Evolutionary conservation across 2,329 filamentous ascomycete species (phyloP).

Genomic region (Alternaria ethzedia): DNA sequence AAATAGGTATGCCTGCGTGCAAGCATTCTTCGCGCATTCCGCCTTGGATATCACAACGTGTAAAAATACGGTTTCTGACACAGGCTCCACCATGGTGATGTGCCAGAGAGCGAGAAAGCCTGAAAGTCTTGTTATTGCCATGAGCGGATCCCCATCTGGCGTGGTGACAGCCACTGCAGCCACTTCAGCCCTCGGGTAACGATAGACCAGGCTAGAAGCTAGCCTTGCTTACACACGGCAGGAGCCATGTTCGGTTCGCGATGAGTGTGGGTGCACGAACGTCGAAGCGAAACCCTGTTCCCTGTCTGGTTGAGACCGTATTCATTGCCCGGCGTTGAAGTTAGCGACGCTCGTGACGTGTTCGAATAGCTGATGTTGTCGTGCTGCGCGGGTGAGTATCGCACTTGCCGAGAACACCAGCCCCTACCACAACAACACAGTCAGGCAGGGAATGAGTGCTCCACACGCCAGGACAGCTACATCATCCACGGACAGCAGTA

Average conservation of each 20-base stretch:
- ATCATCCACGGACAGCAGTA: neutral
- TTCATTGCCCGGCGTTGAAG: neutral
- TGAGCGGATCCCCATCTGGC: neutral
- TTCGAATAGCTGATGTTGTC: neutral
- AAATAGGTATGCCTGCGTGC: neutral
- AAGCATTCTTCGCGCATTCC: neutral
- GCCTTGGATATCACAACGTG: neutral
- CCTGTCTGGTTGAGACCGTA: neutral
- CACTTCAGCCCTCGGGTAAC: neutral
- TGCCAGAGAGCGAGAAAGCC: neutral
- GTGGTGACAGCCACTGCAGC: neutral
- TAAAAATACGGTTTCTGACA: neutral
- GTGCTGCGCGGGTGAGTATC: neutral
- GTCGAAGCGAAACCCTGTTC: neutral
- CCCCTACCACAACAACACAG: neutral
- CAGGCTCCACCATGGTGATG: neutral
- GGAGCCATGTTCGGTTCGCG: neutral
- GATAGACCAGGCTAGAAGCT: neutral
- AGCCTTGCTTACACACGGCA: neutral
- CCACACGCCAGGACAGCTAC: neutral
- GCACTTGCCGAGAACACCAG: neutral
- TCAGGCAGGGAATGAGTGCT: neutral
- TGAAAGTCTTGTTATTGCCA: neutral
- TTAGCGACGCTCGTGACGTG: neutral
- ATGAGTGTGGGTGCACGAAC: neutral